Conservation (phyloP, 345 rosid genomes). For the Arabidopsis thaliana region DNA sequence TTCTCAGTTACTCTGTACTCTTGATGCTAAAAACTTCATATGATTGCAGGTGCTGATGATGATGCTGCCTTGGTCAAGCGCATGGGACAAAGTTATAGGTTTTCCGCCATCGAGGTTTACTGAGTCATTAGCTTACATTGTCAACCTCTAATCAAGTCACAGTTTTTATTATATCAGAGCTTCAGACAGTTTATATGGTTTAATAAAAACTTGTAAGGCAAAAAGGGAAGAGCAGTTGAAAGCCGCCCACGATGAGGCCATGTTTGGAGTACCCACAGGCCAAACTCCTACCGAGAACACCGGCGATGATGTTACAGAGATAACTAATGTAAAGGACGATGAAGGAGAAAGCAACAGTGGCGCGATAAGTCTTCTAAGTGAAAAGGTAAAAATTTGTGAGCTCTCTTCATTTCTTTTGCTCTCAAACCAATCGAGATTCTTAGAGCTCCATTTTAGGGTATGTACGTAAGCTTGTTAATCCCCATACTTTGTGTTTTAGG, state of each 20-base stretch:
- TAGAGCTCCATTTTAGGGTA: background rate
- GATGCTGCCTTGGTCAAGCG: conserved; percentile 80
- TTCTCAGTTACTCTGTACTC: background rate
- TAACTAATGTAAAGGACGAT: conserved; percentile 45
- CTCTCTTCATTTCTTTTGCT: background rate
- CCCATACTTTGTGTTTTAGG: conserved; percentile 50
- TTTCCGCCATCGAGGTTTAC: conserved; percentile 77
- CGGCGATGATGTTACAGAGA: conserved; percentile 46
- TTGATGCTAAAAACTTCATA: conserved; percentile 16
- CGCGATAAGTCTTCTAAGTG: conserved; percentile 66
- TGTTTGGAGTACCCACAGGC: conserved; percentile 72
- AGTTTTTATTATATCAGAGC: background rate
- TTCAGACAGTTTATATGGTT: conserved; percentile 2
- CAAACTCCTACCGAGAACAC: conserved; percentile 34
- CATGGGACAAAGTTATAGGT: conserved; percentile 87
- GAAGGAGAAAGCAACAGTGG: conserved; percentile 46
- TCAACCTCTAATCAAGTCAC: background rate
- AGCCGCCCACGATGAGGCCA: conserved; percentile 91
- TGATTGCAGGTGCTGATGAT: conserved; percentile 72
- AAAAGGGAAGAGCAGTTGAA: conserved; percentile 73
- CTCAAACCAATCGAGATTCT: background rate
- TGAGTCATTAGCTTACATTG: conserved; percentile 22
- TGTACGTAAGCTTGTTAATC: background rate
- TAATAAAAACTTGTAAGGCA: conserved; percentile 55
- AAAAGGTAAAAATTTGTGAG: conserved; percentile 56